phyloP scores from a whole-genome alignment of 2,329 filamentous ascomycete genomes.

The Microsporum ferrugineum region DNA sequence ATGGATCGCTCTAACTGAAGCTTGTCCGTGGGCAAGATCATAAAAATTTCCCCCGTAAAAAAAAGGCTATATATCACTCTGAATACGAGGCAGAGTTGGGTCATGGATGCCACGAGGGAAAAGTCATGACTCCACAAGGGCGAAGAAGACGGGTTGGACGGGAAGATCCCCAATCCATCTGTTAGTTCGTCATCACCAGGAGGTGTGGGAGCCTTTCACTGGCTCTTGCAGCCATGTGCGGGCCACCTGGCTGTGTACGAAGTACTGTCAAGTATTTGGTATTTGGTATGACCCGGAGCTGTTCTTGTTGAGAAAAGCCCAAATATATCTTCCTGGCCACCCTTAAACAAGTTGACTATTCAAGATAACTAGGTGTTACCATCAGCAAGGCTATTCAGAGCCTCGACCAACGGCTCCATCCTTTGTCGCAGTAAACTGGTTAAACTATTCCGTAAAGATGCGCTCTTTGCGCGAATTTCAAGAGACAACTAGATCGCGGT shows the following conservation, averaged over 20 bases:
- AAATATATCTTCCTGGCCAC: background rate
- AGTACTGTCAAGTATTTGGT: background rate
- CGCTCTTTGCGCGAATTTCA: too few relatives aligned
- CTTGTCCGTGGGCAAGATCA: background rate
- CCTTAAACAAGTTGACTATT: too few relatives aligned
- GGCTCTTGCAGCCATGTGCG: background rate
- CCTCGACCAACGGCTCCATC: too few relatives aligned
- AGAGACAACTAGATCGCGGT: too few relatives aligned
- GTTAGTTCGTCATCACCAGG: background rate
- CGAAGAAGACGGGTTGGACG: background rate
- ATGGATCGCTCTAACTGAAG: background rate
- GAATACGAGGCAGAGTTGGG: background rate
- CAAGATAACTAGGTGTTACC: too few relatives aligned
- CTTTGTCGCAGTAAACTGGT: too few relatives aligned
- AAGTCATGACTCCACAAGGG: background rate
- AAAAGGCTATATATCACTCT: background rate
- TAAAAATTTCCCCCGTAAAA: background rate
- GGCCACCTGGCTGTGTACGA: background rate
- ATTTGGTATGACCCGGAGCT: too few relatives aligned
- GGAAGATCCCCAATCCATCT: background rate
- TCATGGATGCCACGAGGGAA: conserved; percentile 4
- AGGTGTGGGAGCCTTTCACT: background rate
- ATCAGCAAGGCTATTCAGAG: too few relatives aligned
- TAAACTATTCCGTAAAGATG: too few relatives aligned
- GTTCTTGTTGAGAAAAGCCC: background rate